Evolutionary conservation across 495 filamentous ascomycete genomes (phyloP), one percentile per base, ranked within the genome.

Genomic region (Aspergillus affinis): DNA sequence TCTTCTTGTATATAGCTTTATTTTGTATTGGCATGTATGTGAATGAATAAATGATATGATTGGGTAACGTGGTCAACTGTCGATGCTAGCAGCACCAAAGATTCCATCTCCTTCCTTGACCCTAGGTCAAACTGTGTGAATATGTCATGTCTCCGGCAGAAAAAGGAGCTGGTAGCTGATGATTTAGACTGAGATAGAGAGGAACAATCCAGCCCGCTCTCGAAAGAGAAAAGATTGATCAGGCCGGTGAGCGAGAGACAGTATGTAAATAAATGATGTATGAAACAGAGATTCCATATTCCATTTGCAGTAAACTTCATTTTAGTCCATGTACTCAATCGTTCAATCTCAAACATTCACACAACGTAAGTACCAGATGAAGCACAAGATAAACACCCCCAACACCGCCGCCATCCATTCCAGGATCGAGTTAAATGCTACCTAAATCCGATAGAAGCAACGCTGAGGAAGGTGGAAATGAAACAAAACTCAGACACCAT

Each of bases 401-500:
- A 49, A 49, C 47, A 49, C 47, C 47, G 47, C 47, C 47, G 47
- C 47, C 47, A 26, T 19, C 47, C 18, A 52, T 26, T n/a, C 19
- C 50, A 52, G 26, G 17, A 52, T 29, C 50, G 23, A 15, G 18
- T 17, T 6, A 21, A 26, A 26, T 7, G 26, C 9, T 27, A 30
- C 21, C 21, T 27, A 10, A 29, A 52, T 27, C 50, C 50, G 26
- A 29, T 26, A 26, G 26, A 52, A 20, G 23, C 23, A 49, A 49
- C 48, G 23, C 48, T 20, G 19, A 49, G 48, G 19, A 49, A 20
- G 23, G 23, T 49, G 48, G 47, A 52, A 52, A 15, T 41, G 36
- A 15, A 10, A 41, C 4, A 26, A n/a, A 36, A 36, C 32, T 41
- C 36, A 17, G 36, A 41, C 36, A 41, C 13, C 36, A 41, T 29